phyloP scores from a whole-genome alignment of 129 eudicot species.

The Daucus carota region DNA sequence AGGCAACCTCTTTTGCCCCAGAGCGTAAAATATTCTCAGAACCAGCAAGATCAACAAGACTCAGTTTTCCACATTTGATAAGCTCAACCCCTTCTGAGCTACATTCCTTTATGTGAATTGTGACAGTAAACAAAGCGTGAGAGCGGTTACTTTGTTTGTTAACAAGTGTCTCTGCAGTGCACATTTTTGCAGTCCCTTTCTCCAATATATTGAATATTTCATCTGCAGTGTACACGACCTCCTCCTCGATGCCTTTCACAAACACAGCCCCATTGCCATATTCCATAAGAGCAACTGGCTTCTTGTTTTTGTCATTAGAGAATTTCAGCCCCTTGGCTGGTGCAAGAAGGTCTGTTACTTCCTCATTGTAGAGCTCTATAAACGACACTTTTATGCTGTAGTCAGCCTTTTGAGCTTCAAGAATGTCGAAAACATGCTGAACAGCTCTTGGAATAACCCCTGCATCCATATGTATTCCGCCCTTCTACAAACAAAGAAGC shows the following conservation, averaged over 20 bases:
- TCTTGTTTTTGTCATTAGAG: slow-evolving; percentile 40
- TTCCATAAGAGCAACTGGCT: slow-evolving; percentile 47
- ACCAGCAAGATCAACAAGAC: slow-evolving; percentile 67
- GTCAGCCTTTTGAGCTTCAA: slow-evolving; percentile 47
- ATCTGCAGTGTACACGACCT: slow-evolving; percentile 47
- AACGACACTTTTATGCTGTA: slow-evolving; percentile 50
- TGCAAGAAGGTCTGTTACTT: slow-evolving; percentile 51
- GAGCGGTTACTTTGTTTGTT: slow-evolving; percentile 56
- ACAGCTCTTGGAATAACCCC: slow-evolving; percentile 68
- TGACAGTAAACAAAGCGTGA: slow-evolving; percentile 52
- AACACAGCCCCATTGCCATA: slow-evolving; percentile 60
- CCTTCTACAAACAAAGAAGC: slow-evolving; percentile 26
- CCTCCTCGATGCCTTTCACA: slow-evolving; percentile 61
- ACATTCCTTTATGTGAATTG: slow-evolving; percentile 48
- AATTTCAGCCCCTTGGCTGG: too few species aligned
- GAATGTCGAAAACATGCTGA: slow-evolving; percentile 37
- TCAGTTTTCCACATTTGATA: slow-evolving; percentile 58
- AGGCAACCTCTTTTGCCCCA: slow-evolving; percentile 58
- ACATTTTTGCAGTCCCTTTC: slow-evolving; percentile 46
- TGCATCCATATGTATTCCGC: slow-evolving; percentile 47
- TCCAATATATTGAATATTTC: slow-evolving; percentile 46
- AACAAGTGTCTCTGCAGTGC: slow-evolving; percentile 51
- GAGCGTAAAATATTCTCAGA: slow-evolving; percentile 60
- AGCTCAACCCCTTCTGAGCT: slow-evolving; percentile 51
- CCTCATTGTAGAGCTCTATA: slow-evolving; percentile 61